Conservation (phyloP, 768 basidiomycete species). For the Rhodotorula paludigena region DNA sequence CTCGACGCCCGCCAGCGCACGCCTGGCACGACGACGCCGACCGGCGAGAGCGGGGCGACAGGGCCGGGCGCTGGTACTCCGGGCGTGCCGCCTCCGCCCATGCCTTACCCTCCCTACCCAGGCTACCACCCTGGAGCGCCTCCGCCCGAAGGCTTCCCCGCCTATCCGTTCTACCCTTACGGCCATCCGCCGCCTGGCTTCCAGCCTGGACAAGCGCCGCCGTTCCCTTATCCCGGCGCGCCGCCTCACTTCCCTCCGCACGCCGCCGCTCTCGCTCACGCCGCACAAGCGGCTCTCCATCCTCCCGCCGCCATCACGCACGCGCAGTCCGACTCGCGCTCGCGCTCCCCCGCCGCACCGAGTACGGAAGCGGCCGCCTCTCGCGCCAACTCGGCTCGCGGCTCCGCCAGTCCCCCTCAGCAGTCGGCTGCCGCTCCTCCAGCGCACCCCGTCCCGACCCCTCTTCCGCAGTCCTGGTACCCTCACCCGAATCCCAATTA, state of each 20-base stretch:
- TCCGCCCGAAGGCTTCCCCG: slow-evolving; percentile 29
- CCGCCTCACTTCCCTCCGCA: slow-evolving; percentile 16
- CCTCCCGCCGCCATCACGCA: slow-evolving; percentile 21
- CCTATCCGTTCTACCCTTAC: slow-evolving; percentile 31
- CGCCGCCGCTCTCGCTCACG: slow-evolving; percentile 26
- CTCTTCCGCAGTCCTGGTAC: slow-evolving; percentile 20
- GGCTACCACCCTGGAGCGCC: slow-evolving; percentile 23
- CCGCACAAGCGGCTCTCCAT: slow-evolving; percentile 17
- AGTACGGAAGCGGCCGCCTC: slow-evolving; percentile 2
- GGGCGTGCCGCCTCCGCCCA: neutral
- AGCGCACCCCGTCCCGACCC: neutral
- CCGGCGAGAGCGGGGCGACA: slow-evolving; percentile 7
- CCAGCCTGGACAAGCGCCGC: slow-evolving; percentile 16
- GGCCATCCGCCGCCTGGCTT: slow-evolving; percentile 26
- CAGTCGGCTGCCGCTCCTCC: neutral
- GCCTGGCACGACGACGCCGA: neutral
- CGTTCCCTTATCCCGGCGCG: slow-evolving; percentile 22
- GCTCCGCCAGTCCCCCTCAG: neutral
- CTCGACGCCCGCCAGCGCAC: slow-evolving; percentile 26
- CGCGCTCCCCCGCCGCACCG: slow-evolving; percentile 18
- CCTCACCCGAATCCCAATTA: slow-evolving; percentile 27
- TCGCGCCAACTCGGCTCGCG: slow-evolving; percentile 11
- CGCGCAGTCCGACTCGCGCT: slow-evolving; percentile 36
- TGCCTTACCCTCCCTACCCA: slow-evolving; percentile 10
- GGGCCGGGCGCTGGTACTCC: neutral